Evolutionary conservation across 1,139 yeast species (phyloP).

Genomic region (Saccharomyces hybrid): DNA sequence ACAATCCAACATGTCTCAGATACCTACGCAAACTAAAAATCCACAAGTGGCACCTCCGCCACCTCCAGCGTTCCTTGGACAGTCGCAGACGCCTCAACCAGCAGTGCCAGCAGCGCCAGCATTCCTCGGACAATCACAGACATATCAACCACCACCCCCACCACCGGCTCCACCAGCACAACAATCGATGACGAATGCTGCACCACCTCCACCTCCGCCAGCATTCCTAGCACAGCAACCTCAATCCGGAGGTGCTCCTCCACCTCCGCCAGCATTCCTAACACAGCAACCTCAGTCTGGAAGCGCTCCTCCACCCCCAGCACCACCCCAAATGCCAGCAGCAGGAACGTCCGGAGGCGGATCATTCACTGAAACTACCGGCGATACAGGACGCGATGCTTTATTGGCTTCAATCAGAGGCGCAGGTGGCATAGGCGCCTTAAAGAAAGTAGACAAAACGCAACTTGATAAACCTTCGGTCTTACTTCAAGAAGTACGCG

Average conservation of each 20-base stretch:
- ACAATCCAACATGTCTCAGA: conserved; percentile 12
- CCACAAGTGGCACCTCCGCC: conserved; percentile 15
- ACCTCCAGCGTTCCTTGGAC: conserved; percentile 6
- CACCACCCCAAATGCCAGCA: conserved; percentile 34
- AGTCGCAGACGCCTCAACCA: neutral
- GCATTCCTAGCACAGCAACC: neutral
- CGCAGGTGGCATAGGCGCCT: conserved; percentile 62
- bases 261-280: conserved; percentile 31
- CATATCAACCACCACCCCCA: conserved; percentile 14
- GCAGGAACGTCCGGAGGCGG: conserved; percentile 35
- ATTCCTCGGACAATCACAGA: conserved; percentile 1
- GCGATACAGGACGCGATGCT: conserved; percentile 67
- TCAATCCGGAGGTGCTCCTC: conserved; percentile 19
- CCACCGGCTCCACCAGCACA: conserved; percentile 26
- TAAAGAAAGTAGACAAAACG: conserved; percentile 73
- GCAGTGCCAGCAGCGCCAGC: conserved; percentile 4
- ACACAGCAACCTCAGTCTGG: conserved; percentile 11
- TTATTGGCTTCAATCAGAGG: conserved; percentile 78
- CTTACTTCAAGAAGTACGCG: conserved; percentile 61
- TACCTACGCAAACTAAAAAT: conserved; percentile 22
- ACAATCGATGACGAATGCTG: conserved; percentile 9
- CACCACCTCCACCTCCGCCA: conserved; percentile 25
- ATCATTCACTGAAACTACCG: conserved; percentile 33
- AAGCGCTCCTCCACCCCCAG: conserved; percentile 31
- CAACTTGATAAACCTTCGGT: conserved; percentile 75